Evolutionary conservation across 495 filamentous ascomycete genomes (phyloP).

Genomic region (Neurospora sp.): DNA sequence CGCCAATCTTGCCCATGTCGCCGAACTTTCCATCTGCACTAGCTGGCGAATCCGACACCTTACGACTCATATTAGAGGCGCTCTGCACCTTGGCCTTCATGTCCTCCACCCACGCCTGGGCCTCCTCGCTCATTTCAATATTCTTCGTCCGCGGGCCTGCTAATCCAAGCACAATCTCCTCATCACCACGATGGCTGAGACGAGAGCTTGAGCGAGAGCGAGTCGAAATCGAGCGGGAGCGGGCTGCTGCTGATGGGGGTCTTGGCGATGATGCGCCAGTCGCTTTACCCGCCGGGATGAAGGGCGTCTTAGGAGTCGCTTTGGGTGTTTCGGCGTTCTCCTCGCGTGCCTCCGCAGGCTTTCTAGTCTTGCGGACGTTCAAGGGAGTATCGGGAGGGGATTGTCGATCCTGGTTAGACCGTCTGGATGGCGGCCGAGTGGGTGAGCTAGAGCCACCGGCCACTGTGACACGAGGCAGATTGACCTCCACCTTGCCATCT

Average conservation of each 20-base stretch:
- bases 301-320: neutral
- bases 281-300: neutral
- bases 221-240: slow-evolving; percentile 21
- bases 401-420: slow-evolving; percentile 24
- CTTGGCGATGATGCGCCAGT: slow-evolving; percentile 9
- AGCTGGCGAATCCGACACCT: slow-evolving; percentile 11
- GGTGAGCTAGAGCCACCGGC: slow-evolving; percentile 30
- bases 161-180: slow-evolving; percentile 48
- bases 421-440: slow-evolving; percentile 9
- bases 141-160: slow-evolving; percentile 52
- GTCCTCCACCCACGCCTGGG: slow-evolving; percentile 60
- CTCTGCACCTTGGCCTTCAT: slow-evolving; percentile 57
- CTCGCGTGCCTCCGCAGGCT: slow-evolving; percentile 18
- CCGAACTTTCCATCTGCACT: slow-evolving; percentile 34
- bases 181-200: slow-evolving; percentile 40
- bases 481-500: slow-evolving; percentile 47
- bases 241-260: slow-evolving; percentile 15
- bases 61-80: slow-evolving; percentile 36
- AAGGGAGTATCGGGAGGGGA: slow-evolving; percentile 27
- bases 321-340: slow-evolving; percentile 7
- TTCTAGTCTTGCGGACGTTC: slow-evolving; percentile 40
- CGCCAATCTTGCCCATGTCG: slow-evolving; percentile 46
- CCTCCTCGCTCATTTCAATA: slow-evolving; percentile 50
- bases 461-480: slow-evolving; percentile 7
- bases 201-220: slow-evolving; percentile 36